These are phyloP conservation scores for Phytophthora idaei DNA, from an alignment of 352 stramenopile species.

Conservation along the genomic window DNA sequence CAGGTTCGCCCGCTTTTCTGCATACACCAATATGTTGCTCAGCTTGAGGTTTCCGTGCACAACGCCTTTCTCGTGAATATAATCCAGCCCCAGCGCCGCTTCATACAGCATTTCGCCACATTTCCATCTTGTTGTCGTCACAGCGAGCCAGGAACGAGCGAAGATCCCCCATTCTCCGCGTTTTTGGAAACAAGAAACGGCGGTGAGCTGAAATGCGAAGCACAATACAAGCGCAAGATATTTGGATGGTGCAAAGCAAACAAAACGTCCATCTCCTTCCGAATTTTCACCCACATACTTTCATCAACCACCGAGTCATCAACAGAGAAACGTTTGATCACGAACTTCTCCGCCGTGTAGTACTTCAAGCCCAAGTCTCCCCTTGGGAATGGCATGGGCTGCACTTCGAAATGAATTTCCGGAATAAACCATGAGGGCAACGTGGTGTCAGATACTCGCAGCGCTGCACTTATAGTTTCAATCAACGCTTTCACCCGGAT, in stretches of 20 bases:
- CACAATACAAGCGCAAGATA: conserved; percentile 12
- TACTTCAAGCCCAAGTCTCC: neutral
- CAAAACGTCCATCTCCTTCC: conserved; percentile 12
- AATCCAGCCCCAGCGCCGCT: conserved; percentile 25
- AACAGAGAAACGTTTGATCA: neutral
- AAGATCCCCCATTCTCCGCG: neutral
- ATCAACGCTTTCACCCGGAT: conserved; percentile 4
- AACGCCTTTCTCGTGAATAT: conserved; percentile 25
- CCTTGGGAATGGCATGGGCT: conserved; percentile 1
- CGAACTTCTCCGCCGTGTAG: neutral
- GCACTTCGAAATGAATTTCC: neutral
- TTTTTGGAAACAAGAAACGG: conserved; percentile 15
- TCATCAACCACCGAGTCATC: conserved; percentile 3
- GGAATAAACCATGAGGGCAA: conserved; percentile 11
- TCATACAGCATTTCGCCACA: conserved; percentile 10
- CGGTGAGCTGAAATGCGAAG: conserved; percentile 3
- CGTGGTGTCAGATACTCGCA: neutral
- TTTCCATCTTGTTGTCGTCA: neutral
- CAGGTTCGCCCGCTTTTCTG: conserved; percentile 24
- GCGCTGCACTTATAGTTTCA: neutral
- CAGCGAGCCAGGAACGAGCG: conserved; percentile 5
- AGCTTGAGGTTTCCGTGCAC: conserved; percentile 38
- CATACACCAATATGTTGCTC: conserved; percentile 33
- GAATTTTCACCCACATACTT: neutral
- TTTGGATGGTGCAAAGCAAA: conserved; percentile 10